These are phyloP conservation scores for Xylaria sp. DNA, from an alignment of 2,329 filamentous ascomycete genomes.

Conservation along the genomic window DNA sequence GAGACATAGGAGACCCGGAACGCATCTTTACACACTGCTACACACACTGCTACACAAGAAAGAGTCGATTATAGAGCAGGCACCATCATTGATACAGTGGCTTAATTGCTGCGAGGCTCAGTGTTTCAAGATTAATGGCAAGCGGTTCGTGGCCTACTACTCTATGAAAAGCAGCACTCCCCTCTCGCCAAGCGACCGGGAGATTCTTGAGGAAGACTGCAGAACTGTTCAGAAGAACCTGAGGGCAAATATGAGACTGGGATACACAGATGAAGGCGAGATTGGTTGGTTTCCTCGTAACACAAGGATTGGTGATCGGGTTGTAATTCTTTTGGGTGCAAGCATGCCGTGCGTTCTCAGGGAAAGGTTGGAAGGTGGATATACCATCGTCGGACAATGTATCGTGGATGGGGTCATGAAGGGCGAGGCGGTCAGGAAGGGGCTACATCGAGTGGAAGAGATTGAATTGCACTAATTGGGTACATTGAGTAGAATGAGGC, in stretches of 20 bases:
- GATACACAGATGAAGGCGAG: conserved; percentile 29
- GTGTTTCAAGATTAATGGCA: conserved; percentile 27
- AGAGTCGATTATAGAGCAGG: conserved; percentile 30
- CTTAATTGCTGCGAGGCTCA: conserved; percentile 35
- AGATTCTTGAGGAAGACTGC: conserved; percentile 26
- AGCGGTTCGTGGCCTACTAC: conserved; percentile 26
- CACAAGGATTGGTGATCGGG: conserved; percentile 29
- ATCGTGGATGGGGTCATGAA: conserved; percentile 36
- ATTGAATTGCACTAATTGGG: conserved; percentile 24
- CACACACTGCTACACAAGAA: conserved; percentile 18
- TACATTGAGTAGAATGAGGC: neutral
- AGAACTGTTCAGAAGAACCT: conserved; percentile 26
- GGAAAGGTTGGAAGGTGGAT: conserved; percentile 21
- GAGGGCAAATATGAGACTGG: conserved; percentile 35
- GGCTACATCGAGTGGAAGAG: conserved; percentile 29
- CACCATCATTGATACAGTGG: conserved; percentile 28
- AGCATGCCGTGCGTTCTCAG: conserved; percentile 37
- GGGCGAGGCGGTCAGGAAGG: conserved; percentile 33
- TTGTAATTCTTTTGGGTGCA: conserved; percentile 31
- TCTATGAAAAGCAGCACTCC: conserved; percentile 25
- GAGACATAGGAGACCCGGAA: conserved; percentile 20
- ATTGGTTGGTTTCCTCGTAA: conserved; percentile 34
- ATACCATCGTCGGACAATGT: conserved; percentile 30
- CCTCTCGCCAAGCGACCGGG: conserved; percentile 15
- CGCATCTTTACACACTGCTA: conserved; percentile 29